Evolutionary conservation across 306 rosid genomes (phyloP).

Genomic region (Ziziphus jujuba): DNA sequence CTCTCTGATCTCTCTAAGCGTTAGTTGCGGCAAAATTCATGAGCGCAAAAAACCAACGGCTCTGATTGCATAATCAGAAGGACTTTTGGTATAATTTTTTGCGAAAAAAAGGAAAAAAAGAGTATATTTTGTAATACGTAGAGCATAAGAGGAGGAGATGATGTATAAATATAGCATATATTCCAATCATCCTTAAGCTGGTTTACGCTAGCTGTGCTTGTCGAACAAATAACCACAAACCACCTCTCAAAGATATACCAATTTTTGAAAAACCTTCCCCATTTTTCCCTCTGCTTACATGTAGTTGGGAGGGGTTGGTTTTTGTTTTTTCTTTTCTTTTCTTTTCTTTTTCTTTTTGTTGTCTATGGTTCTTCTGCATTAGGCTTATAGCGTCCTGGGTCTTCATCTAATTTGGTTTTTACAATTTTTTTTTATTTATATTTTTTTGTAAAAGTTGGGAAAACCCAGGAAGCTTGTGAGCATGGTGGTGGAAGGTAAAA

Average conservation of each 20-base stretch:
- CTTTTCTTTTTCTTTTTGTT: conserved; percentile 13
- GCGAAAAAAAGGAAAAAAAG: no score
- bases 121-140: neutral
- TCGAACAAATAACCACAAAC: conserved; percentile 62
- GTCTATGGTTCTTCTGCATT: conserved; percentile 10
- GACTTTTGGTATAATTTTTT: neutral
- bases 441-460: neutral
- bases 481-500: conserved; percentile 50
- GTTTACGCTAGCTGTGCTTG: conserved; percentile 32
- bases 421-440: neutral
- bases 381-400: conserved; percentile 17
- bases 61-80: conserved; percentile 29
- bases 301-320: no score
- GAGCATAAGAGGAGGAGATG: neutral
- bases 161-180: conserved; percentile 64
- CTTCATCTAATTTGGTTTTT: conserved; percentile 1
- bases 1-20: conserved; percentile 19
- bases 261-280: conserved; percentile 20
- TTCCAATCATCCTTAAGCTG: conserved; percentile 43
- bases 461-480: conserved; percentile 12
- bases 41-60: conserved; percentile 27
- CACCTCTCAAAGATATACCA: conserved; percentile 52
- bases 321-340: neutral
- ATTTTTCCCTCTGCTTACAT: conserved; percentile 1
- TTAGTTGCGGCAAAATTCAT: conserved; percentile 59